These are phyloP conservation scores for Brassica rapa DNA, from an alignment of 345 rosid species.

Conservation along the genomic window DNA sequence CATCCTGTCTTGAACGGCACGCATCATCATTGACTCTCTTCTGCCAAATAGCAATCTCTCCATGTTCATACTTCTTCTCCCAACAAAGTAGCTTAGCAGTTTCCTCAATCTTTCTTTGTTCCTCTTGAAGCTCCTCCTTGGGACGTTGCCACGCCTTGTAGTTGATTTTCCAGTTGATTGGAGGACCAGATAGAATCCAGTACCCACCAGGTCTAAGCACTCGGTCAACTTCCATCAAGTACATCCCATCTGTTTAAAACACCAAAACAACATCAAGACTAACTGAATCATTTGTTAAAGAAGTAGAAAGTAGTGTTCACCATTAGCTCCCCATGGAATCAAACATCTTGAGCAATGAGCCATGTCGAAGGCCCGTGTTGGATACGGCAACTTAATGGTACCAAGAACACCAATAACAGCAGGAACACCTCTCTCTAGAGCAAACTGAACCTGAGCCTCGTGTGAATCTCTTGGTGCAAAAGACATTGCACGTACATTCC, in stretches of 20 bases:
- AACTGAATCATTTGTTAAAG: background rate
- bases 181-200: constrained; percentile 98
- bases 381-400: constrained; percentile 86
- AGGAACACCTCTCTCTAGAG: constrained; percentile 98
- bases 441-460: constrained; percentile 99
- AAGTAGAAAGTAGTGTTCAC: constrained; percentile 45
- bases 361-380: constrained; percentile 93
- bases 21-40: constrained; percentile 67
- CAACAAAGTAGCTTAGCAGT: constrained; percentile 88
- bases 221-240: constrained; percentile 94
- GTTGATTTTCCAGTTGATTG: constrained; percentile 86
- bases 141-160: constrained; percentile 97
- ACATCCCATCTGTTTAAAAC: constrained; percentile 70
- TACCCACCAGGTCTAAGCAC: constrained; percentile 98
- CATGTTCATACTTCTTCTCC: constrained; percentile 88
- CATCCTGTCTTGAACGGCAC: constrained; percentile 65
- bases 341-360: constrained; percentile 99
- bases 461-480: constrained; percentile 99
- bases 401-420: constrained; percentile 99
- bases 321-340: constrained; percentile 96
- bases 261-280: constrained; percentile 4
- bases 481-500: constrained; percentile 97
- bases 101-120: constrained; percentile 86
- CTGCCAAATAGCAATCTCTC: constrained; percentile 94
- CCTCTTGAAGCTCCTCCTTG: constrained; percentile 85